Evolutionary conservation across 768 basidiomycete species (phyloP).

Genomic region (Psilocybe tampanensis): DNA sequence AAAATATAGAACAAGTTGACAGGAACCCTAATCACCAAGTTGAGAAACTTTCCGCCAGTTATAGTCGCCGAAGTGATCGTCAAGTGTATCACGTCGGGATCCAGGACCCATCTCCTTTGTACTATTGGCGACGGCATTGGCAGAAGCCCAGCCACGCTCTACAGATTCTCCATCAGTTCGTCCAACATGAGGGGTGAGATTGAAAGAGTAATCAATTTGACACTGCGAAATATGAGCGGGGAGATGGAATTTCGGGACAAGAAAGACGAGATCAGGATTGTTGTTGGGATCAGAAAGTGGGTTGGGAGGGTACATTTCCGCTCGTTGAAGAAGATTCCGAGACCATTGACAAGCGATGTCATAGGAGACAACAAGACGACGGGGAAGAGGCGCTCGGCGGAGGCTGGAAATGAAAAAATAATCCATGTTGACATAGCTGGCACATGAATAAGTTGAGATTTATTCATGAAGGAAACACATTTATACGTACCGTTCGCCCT

Average conservation of each 20-base stretch:
- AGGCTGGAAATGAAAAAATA: slow-evolving; percentile 30
- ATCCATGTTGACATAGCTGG: slow-evolving; percentile 40
- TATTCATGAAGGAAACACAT: too few species aligned
- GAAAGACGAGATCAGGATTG: slow-evolving; percentile 4
- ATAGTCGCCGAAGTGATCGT: slow-evolving; percentile 28
- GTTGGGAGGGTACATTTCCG: background rate
- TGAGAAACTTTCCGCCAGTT: slow-evolving; percentile 27
- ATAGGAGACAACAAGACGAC: slow-evolving; percentile 27
- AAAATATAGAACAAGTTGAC: background rate
- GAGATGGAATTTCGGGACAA: slow-evolving; percentile 32
- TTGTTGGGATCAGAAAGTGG: background rate
- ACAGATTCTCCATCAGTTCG: slow-evolving; percentile 35
- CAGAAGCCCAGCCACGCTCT: slow-evolving; percentile 33
- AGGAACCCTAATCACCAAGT: slow-evolving; percentile 16
- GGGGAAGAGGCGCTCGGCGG: background rate
- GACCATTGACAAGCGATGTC: slow-evolving; percentile 37
- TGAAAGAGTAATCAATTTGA: slow-evolving; percentile 24
- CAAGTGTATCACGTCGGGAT: slow-evolving; percentile 25
- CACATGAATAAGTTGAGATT: too few species aligned
- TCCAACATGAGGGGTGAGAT: slow-evolving; percentile 23
- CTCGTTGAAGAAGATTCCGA: slow-evolving; percentile 18
- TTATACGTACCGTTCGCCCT: slow-evolving; percentile 30
- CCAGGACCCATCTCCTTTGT: slow-evolving; percentile 38
- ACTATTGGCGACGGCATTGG: slow-evolving; percentile 27
- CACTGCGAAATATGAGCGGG: slow-evolving; percentile 25